Conservation (phyloP, 805 yeast genomes). For the Zygosaccharomyces rouxii region DNA sequence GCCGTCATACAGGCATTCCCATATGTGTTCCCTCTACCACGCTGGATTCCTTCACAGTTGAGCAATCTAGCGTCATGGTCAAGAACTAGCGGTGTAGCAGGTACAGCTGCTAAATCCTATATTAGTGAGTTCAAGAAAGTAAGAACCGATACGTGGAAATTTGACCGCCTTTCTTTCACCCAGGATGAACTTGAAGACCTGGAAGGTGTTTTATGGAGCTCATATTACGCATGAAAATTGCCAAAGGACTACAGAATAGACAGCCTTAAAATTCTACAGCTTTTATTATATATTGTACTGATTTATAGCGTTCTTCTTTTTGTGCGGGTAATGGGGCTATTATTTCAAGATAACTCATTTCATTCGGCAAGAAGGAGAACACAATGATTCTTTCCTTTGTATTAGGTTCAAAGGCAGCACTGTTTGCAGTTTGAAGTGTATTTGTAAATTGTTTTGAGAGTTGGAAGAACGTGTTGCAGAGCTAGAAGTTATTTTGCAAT, state of each 20-base stretch:
- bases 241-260: neutral
- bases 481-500: neutral
- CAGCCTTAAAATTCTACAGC: neutral
- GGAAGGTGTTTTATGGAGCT: slow-evolving; percentile 91
- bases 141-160: slow-evolving; percentile 94
- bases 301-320: neutral
- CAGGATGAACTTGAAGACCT: slow-evolving; percentile 79
- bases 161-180: slow-evolving; percentile 71
- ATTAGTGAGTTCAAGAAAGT: slow-evolving; percentile 84
- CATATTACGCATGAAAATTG: slow-evolving; percentile 66
- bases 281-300: neutral
- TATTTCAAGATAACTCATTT: neutral
- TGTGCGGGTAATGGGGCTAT: slow-evolving; percentile 3
- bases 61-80: slow-evolving; percentile 67
- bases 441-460: neutral
- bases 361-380: slow-evolving; percentile 1
- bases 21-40: slow-evolving; percentile 84
- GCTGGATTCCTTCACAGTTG: slow-evolving; percentile 77
- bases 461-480: neutral
- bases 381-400: neutral
- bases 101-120: slow-evolving; percentile 75
- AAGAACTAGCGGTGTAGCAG: slow-evolving; percentile 71
- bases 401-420: neutral
- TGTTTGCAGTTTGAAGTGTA: neutral
- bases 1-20: slow-evolving; percentile 87